Evolutionary conservation across 208 protist species (phyloP).

Genomic region (Acanthamoeba royreba): DNA sequence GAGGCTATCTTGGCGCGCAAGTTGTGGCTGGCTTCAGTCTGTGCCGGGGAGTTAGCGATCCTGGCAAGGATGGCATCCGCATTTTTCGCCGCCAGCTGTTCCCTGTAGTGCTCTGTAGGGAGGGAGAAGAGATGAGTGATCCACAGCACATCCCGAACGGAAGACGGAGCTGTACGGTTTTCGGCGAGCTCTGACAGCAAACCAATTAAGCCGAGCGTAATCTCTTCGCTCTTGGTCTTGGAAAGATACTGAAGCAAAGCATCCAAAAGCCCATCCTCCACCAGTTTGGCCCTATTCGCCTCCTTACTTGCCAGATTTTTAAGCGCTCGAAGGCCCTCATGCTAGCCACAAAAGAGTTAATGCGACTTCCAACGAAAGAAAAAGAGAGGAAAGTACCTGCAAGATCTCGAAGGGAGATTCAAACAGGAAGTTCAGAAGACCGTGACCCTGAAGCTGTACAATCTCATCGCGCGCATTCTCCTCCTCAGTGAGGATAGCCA

Average conservation of each 20-base stretch:
- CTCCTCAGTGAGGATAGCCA: conserved; percentile 28
- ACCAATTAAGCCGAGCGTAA: not conserved
- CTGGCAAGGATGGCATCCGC: not conserved
- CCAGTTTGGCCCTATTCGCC: not conserved
- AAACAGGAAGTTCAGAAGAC: conserved; percentile 1
- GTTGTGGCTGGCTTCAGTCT: not conserved
- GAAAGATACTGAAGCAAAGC: not conserved
- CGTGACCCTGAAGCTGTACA: not conserved
- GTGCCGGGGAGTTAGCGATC: not conserved
- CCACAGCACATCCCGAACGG: not conserved
- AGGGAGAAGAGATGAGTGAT: not conserved
- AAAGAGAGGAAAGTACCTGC: not conserved
- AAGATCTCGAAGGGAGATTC: conserved; percentile 38
- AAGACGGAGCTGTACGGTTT: not conserved
- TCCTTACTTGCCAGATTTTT: not conserved
- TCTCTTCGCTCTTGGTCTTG: conserved; percentile 17
- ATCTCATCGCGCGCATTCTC: not conserved
- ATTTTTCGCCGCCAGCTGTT: not conserved
- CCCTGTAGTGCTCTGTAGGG: not conserved
- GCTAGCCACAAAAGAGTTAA: not conserved
- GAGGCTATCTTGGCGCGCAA: not conserved
- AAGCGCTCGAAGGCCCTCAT: not conserved
- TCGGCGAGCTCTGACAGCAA: not conserved
- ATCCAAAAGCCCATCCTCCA: not conserved
- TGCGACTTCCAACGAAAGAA: not conserved